Evolutionary conservation across 2,329 filamentous ascomycete species (phyloP), one percentile per base, ranked within the genome.

Genomic region (Trichoderma koningii): DNA sequence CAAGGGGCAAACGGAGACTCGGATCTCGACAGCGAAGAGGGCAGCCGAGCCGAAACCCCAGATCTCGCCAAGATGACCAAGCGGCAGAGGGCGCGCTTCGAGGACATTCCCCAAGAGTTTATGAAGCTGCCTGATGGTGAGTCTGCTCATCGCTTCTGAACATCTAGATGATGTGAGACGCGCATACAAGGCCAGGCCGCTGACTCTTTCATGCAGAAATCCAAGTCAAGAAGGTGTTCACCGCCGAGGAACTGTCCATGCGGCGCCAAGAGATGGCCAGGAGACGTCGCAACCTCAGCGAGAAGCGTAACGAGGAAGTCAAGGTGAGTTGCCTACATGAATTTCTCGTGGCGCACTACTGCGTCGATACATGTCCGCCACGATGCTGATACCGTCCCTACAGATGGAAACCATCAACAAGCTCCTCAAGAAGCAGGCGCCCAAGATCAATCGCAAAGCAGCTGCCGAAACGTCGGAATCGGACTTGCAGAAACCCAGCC

Each of bases 361-460:
- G 10, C 21, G 12, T 44, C 38, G 38, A 41, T 5, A 38, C 30
- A 34, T 47, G 19, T 21, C 19, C 3, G 7, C 30, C 9, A 14
- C 42, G 10, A 15, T 19, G 17, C 52, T 70, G 61, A 71, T 64
- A 19, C 45, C 3, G 26, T 5, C 7, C 23, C 41, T 30, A 21
- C 70, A 93, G 90, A 91, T 92, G 85, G 91, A 94, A 81, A 95
- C 91, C 0, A 94, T 95, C 83, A 93, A 95, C 81, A 93, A 93
- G 72, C 86, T 95, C 2, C 86, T 95, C 60, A 93, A 93, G 77
- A 93, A 93, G 74, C 91, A 93, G 75, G 90, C 91, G 1, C 89
- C 91, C 26, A 93, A 94, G 76, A 86, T 86, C 64, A 89, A 84
- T 69, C 80, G 82, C 68, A 85, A 84, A 69, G 82, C 76, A 38